Evolutionary conservation across 306 rosid genomes (phyloP).

Genomic region (Cucumis melo): DNA sequence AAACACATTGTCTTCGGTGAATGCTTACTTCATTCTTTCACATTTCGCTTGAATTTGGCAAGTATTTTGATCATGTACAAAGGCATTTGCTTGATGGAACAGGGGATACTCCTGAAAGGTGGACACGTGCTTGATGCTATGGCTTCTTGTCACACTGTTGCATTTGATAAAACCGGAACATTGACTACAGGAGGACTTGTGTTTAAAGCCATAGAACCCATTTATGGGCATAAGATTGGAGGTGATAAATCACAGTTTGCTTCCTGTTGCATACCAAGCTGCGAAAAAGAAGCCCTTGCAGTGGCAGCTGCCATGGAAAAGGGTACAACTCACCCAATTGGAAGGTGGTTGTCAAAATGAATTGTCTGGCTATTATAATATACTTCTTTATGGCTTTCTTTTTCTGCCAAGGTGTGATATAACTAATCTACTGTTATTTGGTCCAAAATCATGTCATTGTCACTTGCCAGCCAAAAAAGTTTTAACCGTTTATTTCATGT

Average conservation of each 20-base stretch:
- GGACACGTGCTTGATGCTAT: constrained; percentile 93
- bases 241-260: constrained; percentile 22
- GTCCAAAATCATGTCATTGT: not conserved
- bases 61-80: not conserved
- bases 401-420: not conserved
- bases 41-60: not conserved
- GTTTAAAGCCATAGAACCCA: constrained; percentile 92
- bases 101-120: constrained; percentile 96
- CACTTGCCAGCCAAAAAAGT: not conserved
- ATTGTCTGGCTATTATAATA: constrained; percentile 4
- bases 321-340: constrained; percentile 98
- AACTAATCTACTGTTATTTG: not conserved
- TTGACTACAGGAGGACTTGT: constrained; percentile 84
- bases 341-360: constrained; percentile 49
- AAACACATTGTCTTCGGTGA: not conserved
- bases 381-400: not conserved
- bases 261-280: constrained; percentile 79
- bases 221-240: constrained; percentile 54
- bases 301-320: constrained; percentile 99
- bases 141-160: constrained; percentile 84
- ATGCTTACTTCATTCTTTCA: not conserved
- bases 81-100: not conserved
- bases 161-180: constrained; percentile 98
- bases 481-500: not conserved
- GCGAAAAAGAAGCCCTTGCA: constrained; percentile 97